A percentile compares a stretch with the other conserved stretches of the same genome.
Conservation (phyloP, 352 stramenopile species). For the Thalassiosira mediterranea region DNA sequence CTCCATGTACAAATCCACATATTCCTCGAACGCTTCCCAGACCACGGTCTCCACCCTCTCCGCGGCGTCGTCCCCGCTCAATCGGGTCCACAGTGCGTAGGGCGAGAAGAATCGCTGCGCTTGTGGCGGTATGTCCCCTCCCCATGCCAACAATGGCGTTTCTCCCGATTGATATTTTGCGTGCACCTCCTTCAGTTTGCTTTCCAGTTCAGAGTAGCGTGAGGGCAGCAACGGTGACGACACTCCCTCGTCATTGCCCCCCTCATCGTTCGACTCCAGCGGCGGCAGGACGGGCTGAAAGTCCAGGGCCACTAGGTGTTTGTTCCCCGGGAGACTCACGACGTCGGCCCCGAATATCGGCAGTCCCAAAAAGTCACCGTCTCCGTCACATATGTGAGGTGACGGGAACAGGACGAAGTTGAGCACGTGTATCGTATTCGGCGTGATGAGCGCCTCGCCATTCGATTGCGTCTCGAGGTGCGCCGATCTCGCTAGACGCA, state of each 20-base stretch:
- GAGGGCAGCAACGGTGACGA: conserved; percentile 33
- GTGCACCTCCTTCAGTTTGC: conserved; percentile 55
- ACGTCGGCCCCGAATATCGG: conserved; percentile 78
- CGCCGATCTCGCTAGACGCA: conserved; percentile 61
- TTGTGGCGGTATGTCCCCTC: conserved; percentile 66
- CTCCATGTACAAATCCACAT: conserved; percentile 76
- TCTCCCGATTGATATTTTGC: conserved; percentile 36
- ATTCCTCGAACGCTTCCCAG: conserved; percentile 60
- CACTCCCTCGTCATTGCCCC: conserved; percentile 15
- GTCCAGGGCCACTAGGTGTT: conserved; percentile 75
- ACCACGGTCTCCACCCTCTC: conserved; percentile 57
- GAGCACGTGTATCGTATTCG: conserved; percentile 72
- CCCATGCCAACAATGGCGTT: conserved; percentile 59
- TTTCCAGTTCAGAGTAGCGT: conserved; percentile 28
- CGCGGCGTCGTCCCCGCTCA: conserved; percentile 39
- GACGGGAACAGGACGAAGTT: conserved; percentile 78
- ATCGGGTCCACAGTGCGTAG: conserved; percentile 72
- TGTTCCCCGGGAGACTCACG: conserved; percentile 72
- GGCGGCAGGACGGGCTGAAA: conserved; percentile 66
- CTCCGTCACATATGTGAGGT: conserved; percentile 18
- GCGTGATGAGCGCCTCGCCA: conserved; percentile 20
- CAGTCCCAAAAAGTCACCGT: conserved; percentile 24
- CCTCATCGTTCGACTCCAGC: too few relatives aligned
- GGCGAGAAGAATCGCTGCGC: conserved; percentile 72
- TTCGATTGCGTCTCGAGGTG: conserved; percentile 63